phyloP scores from a whole-genome alignment of 352 stramenopile genomes.

The Phytophthora podocarpi region DNA sequence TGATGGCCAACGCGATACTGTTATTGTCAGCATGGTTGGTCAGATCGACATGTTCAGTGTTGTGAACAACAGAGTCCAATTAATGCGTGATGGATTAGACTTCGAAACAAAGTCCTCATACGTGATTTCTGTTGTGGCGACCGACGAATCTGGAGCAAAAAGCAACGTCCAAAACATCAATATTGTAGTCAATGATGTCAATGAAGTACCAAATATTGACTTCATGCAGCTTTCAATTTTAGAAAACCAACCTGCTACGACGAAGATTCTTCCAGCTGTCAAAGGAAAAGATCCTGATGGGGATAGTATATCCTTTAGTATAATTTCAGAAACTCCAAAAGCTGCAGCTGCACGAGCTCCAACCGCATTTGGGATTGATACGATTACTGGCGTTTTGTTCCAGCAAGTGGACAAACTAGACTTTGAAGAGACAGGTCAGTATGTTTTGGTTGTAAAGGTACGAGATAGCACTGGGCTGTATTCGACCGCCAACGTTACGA shows the following conservation, averaged over 20 bases:
- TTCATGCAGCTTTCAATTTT: conserved; percentile 9
- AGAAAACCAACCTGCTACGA: conserved; percentile 23
- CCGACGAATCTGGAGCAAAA: conserved; percentile 15
- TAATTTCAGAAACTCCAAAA: conserved; percentile 20
- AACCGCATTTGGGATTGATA: conserved; percentile 49
- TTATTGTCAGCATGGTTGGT: conserved; percentile 4
- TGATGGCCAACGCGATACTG: conserved; percentile 11
- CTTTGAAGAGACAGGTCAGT: conserved; percentile 33
- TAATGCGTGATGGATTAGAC: conserved; percentile 18
- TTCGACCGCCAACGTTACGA: conserved; percentile 10
- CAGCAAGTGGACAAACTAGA: conserved; percentile 36
- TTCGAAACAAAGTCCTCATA: conserved; percentile 30
- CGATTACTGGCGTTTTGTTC: conserved; percentile 42
- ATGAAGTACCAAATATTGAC: conserved; percentile 23
- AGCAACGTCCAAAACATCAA: conserved; percentile 15
- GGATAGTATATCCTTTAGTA: conserved; percentile 17
- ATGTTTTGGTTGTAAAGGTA: conserved; percentile 20
- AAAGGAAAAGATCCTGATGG: conserved; percentile 23
- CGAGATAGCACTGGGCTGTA: conserved; percentile 26
- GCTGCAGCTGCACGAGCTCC: conserved; percentile 6
- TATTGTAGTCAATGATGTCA: conserved; percentile 27
- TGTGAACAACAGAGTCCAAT: conserved; percentile 19
- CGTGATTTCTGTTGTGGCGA: conserved; percentile 17
- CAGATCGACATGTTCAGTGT: conserved; percentile 18
- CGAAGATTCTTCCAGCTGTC: conserved; percentile 23